A percentile compares a stretch with the other conserved stretches of the same genome.
phyloP scores from a whole-genome alignment of 1,284 basidiomycete genomes.

The Stereum hirsutum region DNA sequence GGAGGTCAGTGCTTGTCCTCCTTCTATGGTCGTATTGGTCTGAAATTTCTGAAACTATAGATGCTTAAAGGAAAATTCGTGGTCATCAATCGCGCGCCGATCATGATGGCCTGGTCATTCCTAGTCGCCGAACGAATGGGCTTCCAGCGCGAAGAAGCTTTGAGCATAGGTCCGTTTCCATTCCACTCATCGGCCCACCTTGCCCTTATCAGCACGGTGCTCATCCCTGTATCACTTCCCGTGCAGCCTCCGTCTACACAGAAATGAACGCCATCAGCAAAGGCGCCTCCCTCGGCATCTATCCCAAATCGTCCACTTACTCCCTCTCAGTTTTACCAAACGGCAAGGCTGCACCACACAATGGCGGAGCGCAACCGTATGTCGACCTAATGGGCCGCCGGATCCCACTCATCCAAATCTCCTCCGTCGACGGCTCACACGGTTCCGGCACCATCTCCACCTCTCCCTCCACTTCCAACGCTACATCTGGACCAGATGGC shows the following conservation, averaged over 20 bases:
- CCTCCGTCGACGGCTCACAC: no score
- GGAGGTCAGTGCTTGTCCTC: constrained; percentile 35
- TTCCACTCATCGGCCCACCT: no score
- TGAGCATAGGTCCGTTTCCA: constrained; percentile 65
- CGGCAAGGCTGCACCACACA: constrained; percentile 40
- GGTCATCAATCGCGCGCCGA: constrained; percentile 84
- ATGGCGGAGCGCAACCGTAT: constrained; percentile 87
- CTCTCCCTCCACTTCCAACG: no score
- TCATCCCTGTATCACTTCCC: background rate
- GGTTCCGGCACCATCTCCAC: no score
- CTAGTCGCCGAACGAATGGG: constrained; percentile 80
- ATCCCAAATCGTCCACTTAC: constrained; percentile 34
- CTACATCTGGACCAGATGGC: no score
- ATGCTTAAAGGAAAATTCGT: constrained; percentile 48
- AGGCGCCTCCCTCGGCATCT: constrained; percentile 74
- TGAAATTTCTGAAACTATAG: constrained; percentile 24
- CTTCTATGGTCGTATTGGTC: background rate
- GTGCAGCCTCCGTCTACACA: constrained; percentile 87
- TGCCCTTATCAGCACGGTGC: constrained; percentile 6
- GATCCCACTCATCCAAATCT: constrained; percentile 77
- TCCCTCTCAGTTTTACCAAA: constrained; percentile 27
- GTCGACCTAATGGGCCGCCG: constrained; percentile 85
- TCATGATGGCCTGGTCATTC: constrained; percentile 91
- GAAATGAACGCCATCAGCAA: constrained; percentile 85
- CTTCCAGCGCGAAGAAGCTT: constrained; percentile 80